Percentiles rank a stretch among this genome's conserved stretches.
Conservation (phyloP, 257 asterid species). For the Gentiana dahurica region DNA sequence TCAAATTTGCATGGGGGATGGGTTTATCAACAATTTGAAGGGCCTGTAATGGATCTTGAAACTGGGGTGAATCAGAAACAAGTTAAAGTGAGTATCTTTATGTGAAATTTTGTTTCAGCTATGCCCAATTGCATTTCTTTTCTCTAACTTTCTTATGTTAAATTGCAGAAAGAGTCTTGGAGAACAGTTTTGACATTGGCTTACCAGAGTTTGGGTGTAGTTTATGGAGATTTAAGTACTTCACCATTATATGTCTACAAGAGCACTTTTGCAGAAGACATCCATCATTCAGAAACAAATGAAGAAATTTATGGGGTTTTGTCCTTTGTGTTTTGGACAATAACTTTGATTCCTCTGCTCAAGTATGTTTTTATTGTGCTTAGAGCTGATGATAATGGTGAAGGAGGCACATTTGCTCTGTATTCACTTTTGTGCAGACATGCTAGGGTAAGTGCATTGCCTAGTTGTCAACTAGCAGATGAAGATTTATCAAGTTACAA, state of each 20-base stretch:
- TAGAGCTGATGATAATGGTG: constrained; percentile 92
- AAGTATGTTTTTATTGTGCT: constrained; percentile 83
- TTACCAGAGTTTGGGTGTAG: constrained; percentile 87
- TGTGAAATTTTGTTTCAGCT: constrained; percentile 3
- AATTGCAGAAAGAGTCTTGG: constrained; percentile 81
- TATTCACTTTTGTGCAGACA: constrained; percentile 77
- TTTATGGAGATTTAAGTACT: constrained; percentile 88
- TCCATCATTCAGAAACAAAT: constrained; percentile 59
- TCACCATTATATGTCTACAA: constrained; percentile 83
- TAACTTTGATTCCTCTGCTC: constrained; percentile 66
- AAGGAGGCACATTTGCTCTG: constrained; percentile 92
- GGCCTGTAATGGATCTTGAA: constrained; percentile 63
- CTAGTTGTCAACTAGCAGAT: constrained; percentile 68
- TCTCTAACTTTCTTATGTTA: constrained; percentile 4
- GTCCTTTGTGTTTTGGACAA: constrained; percentile 79
- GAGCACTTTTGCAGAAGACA: constrained; percentile 85
- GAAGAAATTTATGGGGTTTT: constrained; percentile 83
- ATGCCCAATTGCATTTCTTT: constrained; percentile 3
- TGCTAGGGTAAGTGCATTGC: constrained; percentile 71
- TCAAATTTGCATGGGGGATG: constrained; percentile 25
- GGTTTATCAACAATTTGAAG: constrained; percentile 29
- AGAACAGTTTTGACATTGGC: constrained; percentile 66
- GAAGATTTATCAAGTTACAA: constrained; percentile 68
- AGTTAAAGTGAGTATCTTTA: constrained; percentile 45
- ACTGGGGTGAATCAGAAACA: constrained; percentile 40